phyloP scores from a whole-genome alignment of 1,139 yeast species.

The Lodderomyces metapsilosis region DNA sequence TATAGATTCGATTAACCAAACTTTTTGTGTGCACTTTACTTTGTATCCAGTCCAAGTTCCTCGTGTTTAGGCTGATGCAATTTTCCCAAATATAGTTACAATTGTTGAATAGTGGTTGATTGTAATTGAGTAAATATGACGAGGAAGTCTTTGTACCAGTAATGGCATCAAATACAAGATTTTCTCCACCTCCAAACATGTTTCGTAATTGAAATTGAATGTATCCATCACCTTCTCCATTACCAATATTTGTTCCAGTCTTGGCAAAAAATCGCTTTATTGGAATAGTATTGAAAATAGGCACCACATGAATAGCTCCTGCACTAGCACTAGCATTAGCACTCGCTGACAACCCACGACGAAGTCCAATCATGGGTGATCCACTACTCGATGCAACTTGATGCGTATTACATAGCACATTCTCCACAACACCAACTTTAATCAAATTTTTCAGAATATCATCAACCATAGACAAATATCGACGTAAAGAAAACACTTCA shows the following conservation, averaged over 20 bases:
- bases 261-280: constrained; percentile 69
- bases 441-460: constrained; percentile 40
- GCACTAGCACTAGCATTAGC: too few relatives aligned
- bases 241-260: constrained; percentile 93
- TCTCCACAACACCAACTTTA: constrained; percentile 45
- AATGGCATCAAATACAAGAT: constrained; percentile 69
- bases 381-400: constrained; percentile 20
- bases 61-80: constrained; percentile 54
- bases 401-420: constrained; percentile 39
- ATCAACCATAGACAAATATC: constrained; percentile 42
- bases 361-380: background rate
- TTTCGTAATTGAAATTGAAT: constrained; percentile 74
- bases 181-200: constrained; percentile 87
- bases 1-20: constrained; percentile 48
- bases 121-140: constrained; percentile 62
- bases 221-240: constrained; percentile 94
- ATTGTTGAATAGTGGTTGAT: constrained; percentile 58
- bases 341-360: constrained; percentile 15
- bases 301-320: constrained; percentile 42
- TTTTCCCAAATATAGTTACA: constrained; percentile 56
- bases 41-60: constrained; percentile 67
- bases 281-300: constrained; percentile 59
- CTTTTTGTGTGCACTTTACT: constrained; percentile 65
- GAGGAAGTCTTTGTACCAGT: constrained; percentile 79
- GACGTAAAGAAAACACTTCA: constrained; percentile 31